A percentile compares a stretch with the other conserved stretches of the same genome.
These are phyloP conservation scores for Lenwebbia sp. DNA, from an alignment of 345 rosid genomes.

Conservation along the genomic window DNA sequence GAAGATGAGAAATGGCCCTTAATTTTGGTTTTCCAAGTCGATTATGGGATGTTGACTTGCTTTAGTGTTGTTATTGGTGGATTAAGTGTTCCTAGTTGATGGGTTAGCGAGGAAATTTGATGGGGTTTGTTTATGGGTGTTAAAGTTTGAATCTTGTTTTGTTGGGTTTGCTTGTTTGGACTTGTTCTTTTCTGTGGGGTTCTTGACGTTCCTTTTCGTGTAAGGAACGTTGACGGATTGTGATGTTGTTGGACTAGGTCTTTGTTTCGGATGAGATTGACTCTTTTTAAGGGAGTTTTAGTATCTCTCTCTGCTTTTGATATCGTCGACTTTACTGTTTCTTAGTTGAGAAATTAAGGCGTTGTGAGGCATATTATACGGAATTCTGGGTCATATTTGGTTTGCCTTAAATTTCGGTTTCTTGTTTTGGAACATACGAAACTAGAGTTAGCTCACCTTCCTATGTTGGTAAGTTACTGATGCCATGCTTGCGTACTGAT, in stretches of 20 bases:
- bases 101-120: neutral
- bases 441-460: neutral
- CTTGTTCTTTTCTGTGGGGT: neutral
- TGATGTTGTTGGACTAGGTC: neutral
- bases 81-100: neutral
- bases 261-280: neutral
- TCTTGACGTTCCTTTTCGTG: neutral
- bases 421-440: neutral
- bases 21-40: neutral
- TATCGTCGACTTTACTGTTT: neutral
- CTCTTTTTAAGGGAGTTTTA: neutral
- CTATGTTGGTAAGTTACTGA: neutral
- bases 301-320: neutral
- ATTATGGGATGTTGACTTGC: neutral
- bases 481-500: neutral
- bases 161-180: neutral
- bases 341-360: neutral
- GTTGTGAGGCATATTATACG: neutral
- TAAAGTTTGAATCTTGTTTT: neutral
- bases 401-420: neutral
- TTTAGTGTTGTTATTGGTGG: neutral
- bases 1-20: neutral
- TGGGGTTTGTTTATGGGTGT: neutral
- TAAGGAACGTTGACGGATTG: neutral
- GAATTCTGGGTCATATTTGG: neutral